A percentile compares a stretch with the other conserved stretches of the same genome.
Evolutionary conservation across 1,284 basidiomycete species (phyloP).

Genomic region (Tremellales sp.): DNA sequence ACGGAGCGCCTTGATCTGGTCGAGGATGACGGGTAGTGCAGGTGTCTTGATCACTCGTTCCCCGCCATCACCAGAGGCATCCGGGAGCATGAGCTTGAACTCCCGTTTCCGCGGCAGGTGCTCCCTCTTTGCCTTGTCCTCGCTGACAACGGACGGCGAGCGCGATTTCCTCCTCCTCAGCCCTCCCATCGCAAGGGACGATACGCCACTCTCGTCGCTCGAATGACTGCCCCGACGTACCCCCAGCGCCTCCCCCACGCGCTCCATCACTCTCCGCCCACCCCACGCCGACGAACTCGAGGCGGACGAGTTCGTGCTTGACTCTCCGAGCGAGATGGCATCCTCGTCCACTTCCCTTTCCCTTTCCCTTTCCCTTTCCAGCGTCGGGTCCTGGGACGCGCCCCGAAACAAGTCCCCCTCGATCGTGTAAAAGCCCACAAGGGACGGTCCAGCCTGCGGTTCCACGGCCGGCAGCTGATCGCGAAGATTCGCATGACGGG

Average conservation of each 20-base stretch:
- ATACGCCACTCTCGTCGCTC: conserved; percentile 9
- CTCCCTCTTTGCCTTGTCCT: conserved; percentile 34
- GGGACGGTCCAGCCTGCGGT: conserved; percentile 30
- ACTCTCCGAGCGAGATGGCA: conserved; percentile 27
- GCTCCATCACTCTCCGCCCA: conserved; percentile 37
- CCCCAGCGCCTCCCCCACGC: conserved; percentile 42
- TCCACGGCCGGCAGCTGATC: conserved; percentile 12
- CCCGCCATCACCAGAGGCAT: conserved; percentile 31
- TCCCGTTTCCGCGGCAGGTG: conserved; percentile 50
- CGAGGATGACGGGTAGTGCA: conserved; percentile 58
- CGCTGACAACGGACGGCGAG: conserved; percentile 15
- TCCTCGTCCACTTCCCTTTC: conserved; percentile 33
- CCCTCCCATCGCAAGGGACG: conserved; percentile 8
- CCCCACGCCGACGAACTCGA: conserved; percentile 30
- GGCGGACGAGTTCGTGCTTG: conserved; percentile 20
- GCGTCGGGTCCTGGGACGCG: conserved; percentile 32
- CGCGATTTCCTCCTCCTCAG: conserved; percentile 18
- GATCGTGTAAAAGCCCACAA: conserved; percentile 35
- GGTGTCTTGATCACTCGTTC: conserved; percentile 56
- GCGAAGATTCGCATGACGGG: conserved; percentile 13
- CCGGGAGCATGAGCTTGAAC: conserved; percentile 55
- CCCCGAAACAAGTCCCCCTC: conserved; percentile 46
- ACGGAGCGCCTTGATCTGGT: conserved; percentile 57
- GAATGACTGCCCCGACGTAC: conserved; percentile 34
- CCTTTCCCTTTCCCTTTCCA: too few species aligned